Evolutionary conservation across 805 yeast species (phyloP).

Genomic region (Starmerella powellii): DNA sequence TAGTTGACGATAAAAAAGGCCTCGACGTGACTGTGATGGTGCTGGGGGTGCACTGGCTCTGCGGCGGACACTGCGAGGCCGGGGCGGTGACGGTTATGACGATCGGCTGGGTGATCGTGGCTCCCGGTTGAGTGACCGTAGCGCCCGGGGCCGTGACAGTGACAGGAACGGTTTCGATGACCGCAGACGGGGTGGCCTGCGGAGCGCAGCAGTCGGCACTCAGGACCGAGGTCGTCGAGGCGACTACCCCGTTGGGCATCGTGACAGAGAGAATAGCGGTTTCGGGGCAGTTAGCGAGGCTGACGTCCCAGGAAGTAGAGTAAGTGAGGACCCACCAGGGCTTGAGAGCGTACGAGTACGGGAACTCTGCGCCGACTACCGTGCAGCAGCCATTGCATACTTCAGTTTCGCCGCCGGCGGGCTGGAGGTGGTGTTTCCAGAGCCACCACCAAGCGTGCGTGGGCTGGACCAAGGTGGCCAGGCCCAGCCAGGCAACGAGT

Average conservation of each 20-base stretch:
- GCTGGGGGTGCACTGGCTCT: constrained; percentile 8
- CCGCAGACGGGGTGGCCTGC: constrained; percentile 9
- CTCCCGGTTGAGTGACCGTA: constrained; percentile 18
- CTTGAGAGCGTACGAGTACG: constrained; percentile 15
- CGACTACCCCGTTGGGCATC: constrained; percentile 44
- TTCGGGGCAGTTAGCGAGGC: constrained; percentile 16
- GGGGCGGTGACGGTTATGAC: constrained; percentile 13
- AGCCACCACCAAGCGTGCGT: constrained; percentile 24
- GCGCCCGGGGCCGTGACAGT: constrained; percentile 20
- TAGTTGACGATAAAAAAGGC: constrained; percentile 31
- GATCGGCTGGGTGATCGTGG: constrained; percentile 21
- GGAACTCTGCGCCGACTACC: constrained; percentile 21
- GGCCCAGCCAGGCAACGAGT: constrained; percentile 11
- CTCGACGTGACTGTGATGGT: constrained; percentile 20
- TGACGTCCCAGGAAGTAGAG: constrained; percentile 13
- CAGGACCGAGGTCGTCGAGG: constrained; percentile 25
- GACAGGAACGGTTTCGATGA: constrained; percentile 16
- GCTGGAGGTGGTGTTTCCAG: constrained; percentile 20
- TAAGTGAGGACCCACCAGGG: constrained; percentile 12
- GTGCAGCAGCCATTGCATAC: constrained; percentile 28
- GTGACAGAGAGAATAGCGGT: constrained; percentile 25
- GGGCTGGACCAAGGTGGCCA: constrained; percentile 14
- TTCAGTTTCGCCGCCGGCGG: constrained; percentile 5
- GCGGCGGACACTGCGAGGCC: constrained; percentile 5
- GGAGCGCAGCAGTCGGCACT: constrained; percentile 19